A percentile compares a stretch with the other conserved stretches of the same genome.
These are phyloP conservation scores for Dianthus caryophyllus DNA, from an alignment of 148 eudicot species.

Conservation along the genomic window DNA sequence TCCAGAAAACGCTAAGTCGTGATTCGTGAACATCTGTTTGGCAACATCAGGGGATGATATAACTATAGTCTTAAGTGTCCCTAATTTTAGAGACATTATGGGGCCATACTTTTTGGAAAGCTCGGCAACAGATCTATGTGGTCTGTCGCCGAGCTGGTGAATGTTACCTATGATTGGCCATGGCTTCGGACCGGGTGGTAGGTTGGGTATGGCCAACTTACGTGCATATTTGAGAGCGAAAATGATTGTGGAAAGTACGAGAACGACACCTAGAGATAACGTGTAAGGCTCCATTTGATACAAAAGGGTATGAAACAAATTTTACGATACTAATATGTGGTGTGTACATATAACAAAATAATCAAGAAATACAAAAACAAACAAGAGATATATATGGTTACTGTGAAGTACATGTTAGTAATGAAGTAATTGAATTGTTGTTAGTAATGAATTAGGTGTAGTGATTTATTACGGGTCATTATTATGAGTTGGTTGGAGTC, in stretches of 20 bases:
- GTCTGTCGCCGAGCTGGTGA: constrained; percentile 15
- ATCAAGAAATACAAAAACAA: no score
- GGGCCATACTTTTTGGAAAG: constrained; percentile 10
- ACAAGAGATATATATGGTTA: no score
- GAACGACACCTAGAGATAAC: background rate
- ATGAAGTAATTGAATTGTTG: no score
- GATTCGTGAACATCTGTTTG: constrained; percentile 15
- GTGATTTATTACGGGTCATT: no score
- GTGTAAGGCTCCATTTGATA: constrained; percentile 11
- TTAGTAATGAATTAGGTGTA: no score
- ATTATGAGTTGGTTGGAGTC: no score
- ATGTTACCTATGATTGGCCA: constrained; percentile 30
- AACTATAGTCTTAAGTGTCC: constrained; percentile 28
- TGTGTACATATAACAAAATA: no score
- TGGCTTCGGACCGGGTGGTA: constrained; percentile 42
- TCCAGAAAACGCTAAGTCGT: constrained; percentile 2
- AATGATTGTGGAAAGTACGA: background rate
- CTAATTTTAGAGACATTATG: constrained; percentile 22
- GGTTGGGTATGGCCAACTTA: background rate
- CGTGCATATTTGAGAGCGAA: background rate
- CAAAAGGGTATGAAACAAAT: no score
- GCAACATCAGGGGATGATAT: constrained; percentile 31
- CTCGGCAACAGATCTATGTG: constrained; percentile 14
- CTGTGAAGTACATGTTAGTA: no score
- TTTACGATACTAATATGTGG: background rate